A percentile compares a stretch with the other conserved stretches of the same genome.
Evolutionary conservation across 768 basidiomycete species (phyloP).

Genomic region (Mrakia frigida): DNA sequence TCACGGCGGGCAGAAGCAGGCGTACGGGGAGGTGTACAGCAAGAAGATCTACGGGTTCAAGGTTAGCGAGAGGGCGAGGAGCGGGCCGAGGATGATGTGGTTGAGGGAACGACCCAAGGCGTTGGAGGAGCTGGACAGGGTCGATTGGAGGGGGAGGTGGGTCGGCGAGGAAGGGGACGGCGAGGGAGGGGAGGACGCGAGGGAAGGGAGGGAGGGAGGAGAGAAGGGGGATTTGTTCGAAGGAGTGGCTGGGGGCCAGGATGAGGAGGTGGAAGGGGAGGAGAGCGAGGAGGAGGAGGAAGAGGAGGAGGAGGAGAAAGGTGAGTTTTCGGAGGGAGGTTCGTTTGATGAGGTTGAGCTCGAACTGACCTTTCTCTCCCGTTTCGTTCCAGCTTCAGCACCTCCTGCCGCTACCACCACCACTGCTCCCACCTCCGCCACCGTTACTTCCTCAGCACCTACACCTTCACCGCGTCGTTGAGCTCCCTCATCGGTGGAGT

Average conservation of each 20-base stretch:
- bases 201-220: constrained; percentile 14
- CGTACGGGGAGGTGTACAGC: constrained; percentile 77
- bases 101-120: constrained; percentile 77
- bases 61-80: constrained; percentile 89
- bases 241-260: constrained; percentile 25
- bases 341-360: not conserved
- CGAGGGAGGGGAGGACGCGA: constrained; percentile 49
- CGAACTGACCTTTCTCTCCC: not conserved
- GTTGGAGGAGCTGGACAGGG: constrained; percentile 71
- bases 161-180: constrained; percentile 48
- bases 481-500: not conserved
- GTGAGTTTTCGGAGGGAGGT: not conserved
- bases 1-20: constrained; percentile 62
- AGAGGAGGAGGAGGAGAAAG: constrained; percentile 4
- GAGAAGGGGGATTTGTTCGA: constrained; percentile 32
- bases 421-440: not conserved
- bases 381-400: not conserved
- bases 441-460: not conserved
- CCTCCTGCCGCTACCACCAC: not conserved
- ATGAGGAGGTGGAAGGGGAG: constrained; percentile 28
- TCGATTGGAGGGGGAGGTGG: constrained; percentile 89
- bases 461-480: not conserved
- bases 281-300: constrained; percentile 21
- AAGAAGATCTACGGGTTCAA: constrained; percentile 96
- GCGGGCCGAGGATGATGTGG: constrained; percentile 97